Evolutionary conservation across 768 basidiomycete genomes (phyloP), one percentile per base, ranked within the genome.

Genomic region (Sarcodon sp.): DNA sequence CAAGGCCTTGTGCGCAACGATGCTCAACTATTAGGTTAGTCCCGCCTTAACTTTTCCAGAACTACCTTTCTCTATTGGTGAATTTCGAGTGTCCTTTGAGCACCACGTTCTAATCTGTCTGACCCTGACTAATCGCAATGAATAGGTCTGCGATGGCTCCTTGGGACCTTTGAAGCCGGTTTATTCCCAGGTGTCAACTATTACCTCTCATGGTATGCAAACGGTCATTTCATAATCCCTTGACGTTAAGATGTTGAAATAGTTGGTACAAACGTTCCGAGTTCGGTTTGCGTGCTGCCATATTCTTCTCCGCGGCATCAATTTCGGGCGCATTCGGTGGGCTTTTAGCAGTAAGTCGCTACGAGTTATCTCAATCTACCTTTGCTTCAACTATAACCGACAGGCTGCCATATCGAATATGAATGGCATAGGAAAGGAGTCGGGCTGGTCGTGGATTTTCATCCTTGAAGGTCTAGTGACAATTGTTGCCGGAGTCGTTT

Each of bases 271-370:
- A 80, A 55, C 82, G 85, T 34, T 79, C 79, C 11, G 88, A 90
- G 57, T 85, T 86, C 53, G 86, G 83, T 50, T 67, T 75, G 47
- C 67, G 68, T 37, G 61, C 64, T 15, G 66, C 67, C 27, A 50
- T 71, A 21, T 74, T 75, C 66, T 74, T 72, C 65, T 66, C 66
- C 0, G 70, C 87, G 3, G 86, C 87, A 0, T 87, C 83, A 2
- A 75, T 85, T 0, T 79, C 84, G 2, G 88, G 87, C n/a, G 85
- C 86, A 16, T 88, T 88, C 53, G 83, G 83, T 47, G 83, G 83
- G 45, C 65, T 86, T 15, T 75, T 87, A 44, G 82, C 83, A 34
- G 83, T 83, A 51, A 50, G 68, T 53, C 13, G 21, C 10, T 5
- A 21, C 27, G 12, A 33, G 37, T 15, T 31, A 10, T 21, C 15